Conservation (phyloP, 306 rosid genomes). For the Glycine latifolia region DNA sequence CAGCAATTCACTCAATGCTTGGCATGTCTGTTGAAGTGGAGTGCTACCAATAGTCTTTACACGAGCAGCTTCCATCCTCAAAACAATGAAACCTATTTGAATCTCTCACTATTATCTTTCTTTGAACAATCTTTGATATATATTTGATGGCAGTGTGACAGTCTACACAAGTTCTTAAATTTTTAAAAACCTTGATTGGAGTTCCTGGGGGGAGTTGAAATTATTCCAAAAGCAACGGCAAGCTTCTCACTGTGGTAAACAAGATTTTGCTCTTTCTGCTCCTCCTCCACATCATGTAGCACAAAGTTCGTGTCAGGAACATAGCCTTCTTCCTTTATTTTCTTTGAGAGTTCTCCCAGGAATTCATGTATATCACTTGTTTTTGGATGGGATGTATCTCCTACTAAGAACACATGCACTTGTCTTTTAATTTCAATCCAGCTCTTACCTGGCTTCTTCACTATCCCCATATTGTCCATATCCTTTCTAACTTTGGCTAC, state of each 20-base stretch:
- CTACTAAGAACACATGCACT: conserved; percentile 19
- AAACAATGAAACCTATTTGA: conserved; percentile 25
- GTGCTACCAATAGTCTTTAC: conserved; percentile 20
- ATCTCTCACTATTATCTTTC: conserved; percentile 20
- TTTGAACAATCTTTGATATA: conserved; percentile 19
- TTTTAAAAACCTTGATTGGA: conserved; percentile 27
- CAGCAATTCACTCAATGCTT: conserved; percentile 9
- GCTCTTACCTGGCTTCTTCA: conserved; percentile 25
- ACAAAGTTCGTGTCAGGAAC: conserved; percentile 27
- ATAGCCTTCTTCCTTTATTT: conserved; percentile 24
- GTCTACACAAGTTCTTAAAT: conserved; percentile 28
- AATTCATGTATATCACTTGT: conserved; percentile 13
- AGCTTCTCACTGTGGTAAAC: conserved; percentile 26
- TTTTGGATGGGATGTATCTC: conserved; percentile 21
- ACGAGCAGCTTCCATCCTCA: conserved; percentile 5
- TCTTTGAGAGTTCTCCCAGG: conserved; percentile 5
- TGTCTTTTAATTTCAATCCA: conserved; percentile 30
- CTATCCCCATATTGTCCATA: conserved; percentile 7
- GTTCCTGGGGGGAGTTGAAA: conserved; percentile 14
- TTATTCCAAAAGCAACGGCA: conserved; percentile 23
- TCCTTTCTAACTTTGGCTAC: conserved; percentile 13
- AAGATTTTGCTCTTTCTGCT: conserved; percentile 24
- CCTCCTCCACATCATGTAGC: conserved; percentile 28
- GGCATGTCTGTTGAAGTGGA: not conserved
- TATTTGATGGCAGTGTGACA: conserved; percentile 27